Evolutionary conservation across 345 rosid species (phyloP).

Genomic region (Eucalyptus urophylla): DNA sequence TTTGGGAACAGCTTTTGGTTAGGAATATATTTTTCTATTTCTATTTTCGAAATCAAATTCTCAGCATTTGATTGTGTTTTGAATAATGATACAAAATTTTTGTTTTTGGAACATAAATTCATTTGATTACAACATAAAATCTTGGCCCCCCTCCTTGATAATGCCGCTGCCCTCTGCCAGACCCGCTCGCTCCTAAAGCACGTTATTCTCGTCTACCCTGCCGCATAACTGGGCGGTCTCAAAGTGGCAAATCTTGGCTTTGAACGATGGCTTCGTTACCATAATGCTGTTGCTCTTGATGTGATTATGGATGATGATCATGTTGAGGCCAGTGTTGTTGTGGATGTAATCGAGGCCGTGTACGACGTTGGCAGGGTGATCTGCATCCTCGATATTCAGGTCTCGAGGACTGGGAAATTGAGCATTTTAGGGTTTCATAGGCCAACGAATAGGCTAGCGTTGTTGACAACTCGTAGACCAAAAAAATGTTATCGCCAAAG

Average conservation of each 20-base stretch:
- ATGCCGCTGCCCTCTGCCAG: not conserved
- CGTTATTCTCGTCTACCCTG: slow-evolving; percentile 26
- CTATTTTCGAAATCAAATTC: no score
- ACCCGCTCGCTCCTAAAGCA: not conserved
- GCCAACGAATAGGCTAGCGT: slow-evolving; percentile 53
- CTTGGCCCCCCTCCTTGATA: not conserved
- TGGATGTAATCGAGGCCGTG: slow-evolving; percentile 83
- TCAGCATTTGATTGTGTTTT: no score
- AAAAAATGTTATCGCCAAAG: slow-evolving; percentile 49
- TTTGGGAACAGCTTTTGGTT: no score
- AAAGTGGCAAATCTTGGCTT: slow-evolving; percentile 67
- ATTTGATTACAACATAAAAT: no score
- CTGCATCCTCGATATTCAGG: slow-evolving; percentile 72
- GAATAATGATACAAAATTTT: no score
- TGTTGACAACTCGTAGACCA: slow-evolving; percentile 58
- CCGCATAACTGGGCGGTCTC: slow-evolving; percentile 79
- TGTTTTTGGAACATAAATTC: no score
- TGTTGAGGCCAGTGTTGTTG: slow-evolving; percentile 50
- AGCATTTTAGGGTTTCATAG: slow-evolving; percentile 49
- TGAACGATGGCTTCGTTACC: slow-evolving; percentile 49
- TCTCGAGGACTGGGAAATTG: slow-evolving; percentile 48
- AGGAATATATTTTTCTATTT: no score
- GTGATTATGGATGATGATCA: slow-evolving; percentile 56
- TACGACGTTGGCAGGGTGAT: slow-evolving; percentile 59
- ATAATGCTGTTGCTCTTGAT: slow-evolving; percentile 56